A percentile compares a stretch with the other conserved stretches of the same genome.
Evolutionary conservation across 495 filamentous ascomycete genomes (phyloP).

Genomic region (Penicillium cinerascens): DNA sequence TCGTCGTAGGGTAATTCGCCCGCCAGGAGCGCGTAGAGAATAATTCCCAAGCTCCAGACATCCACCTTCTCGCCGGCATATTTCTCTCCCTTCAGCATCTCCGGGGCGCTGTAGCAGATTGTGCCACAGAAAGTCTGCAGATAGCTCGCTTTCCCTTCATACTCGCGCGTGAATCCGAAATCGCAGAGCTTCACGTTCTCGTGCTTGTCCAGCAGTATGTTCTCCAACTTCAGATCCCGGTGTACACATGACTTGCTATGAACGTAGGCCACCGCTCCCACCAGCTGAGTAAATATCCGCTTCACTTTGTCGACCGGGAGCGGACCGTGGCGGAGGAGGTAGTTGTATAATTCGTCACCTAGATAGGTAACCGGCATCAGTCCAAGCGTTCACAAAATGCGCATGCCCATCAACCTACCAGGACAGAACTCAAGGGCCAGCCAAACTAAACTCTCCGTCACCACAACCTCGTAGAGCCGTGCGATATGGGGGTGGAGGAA

Average conservation of each 20-base stretch:
- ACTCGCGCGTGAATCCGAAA: slow-evolving; percentile 96
- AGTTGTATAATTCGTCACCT: slow-evolving; percentile 98
- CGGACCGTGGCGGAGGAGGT: slow-evolving; percentile 81
- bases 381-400: neutral
- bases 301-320: slow-evolving; percentile 86
- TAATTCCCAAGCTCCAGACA: slow-evolving; percentile 96
- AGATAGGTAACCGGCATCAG: slow-evolving; percentile 3
- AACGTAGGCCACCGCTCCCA: slow-evolving; percentile 92
- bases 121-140: slow-evolving; percentile 97
- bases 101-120: slow-evolving; percentile 94
- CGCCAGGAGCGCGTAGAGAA: slow-evolving; percentile 86
- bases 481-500: slow-evolving; percentile 98
- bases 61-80: slow-evolving; percentile 98
- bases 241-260: slow-evolving; percentile 95
- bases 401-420: slow-evolving; percentile 51
- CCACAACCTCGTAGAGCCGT: slow-evolving; percentile 93
- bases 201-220: slow-evolving; percentile 93
- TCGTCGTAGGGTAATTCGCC: slow-evolving; percentile 97
- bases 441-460: slow-evolving; percentile 93
- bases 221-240: slow-evolving; percentile 94
- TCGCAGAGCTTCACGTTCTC: slow-evolving; percentile 99
- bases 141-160: slow-evolving; percentile 92
- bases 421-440: slow-evolving; percentile 95
- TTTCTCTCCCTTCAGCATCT: slow-evolving; percentile 98
- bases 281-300: slow-evolving; percentile 92